Evolutionary conservation across 2,329 filamentous ascomycete genomes (phyloP).

Genomic region (Pseudopithomyces maydicus): DNA sequence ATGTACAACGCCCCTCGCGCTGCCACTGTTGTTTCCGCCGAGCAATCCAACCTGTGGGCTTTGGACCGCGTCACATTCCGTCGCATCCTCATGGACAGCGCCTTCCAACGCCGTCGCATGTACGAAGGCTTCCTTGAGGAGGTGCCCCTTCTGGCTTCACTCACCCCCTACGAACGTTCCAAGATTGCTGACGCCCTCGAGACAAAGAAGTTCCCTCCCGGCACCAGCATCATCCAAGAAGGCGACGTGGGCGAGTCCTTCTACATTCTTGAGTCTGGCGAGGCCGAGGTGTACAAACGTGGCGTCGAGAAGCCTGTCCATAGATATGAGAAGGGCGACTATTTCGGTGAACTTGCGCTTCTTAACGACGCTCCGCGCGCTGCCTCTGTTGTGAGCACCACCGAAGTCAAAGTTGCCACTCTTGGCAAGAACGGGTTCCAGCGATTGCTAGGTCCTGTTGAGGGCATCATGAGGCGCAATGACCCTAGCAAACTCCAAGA

Average conservation of each 20-base stretch:
- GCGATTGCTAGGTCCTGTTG: conserved; percentile 86
- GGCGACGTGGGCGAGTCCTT: conserved; percentile 92
- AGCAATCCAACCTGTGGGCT: conserved; percentile 87
- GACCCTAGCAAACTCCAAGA: conserved; percentile 55
- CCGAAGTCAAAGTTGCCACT: conserved; percentile 90
- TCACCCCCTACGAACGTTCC: conserved; percentile 91
- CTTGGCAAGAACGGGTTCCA: conserved; percentile 95
- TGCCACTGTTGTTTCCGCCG: conserved; percentile 86
- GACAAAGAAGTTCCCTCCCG: conserved; percentile 80
- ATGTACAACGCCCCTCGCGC: conserved; percentile 99
- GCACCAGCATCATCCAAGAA: conserved; percentile 84
- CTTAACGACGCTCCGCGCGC: conserved; percentile 93
- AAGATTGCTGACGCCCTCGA: conserved; percentile 98
- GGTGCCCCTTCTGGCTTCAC: conserved; percentile 79
- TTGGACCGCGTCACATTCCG: conserved; percentile 96
- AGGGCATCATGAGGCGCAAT: conserved; percentile 89
- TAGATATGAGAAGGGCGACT: conserved; percentile 87
- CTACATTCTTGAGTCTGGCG: conserved; percentile 85
- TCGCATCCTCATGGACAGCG: conserved; percentile 96
- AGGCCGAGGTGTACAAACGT: conserved; percentile 85
- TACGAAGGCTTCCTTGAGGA: conserved; percentile 97
- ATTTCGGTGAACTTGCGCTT: conserved; percentile 93
- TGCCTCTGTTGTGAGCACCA: conserved; percentile 81
- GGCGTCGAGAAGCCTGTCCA: conserved; percentile 73
- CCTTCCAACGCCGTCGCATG: conserved; percentile 93